These are phyloP conservation scores for Filobasidium floriforme DNA, from an alignment of 768 basidiomycete species.

Conservation along the genomic window DNA sequence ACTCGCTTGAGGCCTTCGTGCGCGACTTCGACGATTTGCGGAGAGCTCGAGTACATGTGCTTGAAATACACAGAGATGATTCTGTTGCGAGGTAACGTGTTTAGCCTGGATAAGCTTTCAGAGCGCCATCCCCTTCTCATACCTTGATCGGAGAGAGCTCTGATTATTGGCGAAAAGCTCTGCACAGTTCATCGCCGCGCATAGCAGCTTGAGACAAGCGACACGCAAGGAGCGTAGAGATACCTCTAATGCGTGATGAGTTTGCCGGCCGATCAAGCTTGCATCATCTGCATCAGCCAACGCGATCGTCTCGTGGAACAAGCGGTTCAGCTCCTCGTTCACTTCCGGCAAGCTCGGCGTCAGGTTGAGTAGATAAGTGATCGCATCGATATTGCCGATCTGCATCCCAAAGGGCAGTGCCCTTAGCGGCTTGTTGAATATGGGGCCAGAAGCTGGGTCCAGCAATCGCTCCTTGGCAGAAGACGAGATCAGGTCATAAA, in stretches of 20 bases:
- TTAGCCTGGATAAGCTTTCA: conserved; percentile 10
- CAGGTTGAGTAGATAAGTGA: conserved; percentile 84
- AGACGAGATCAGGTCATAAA: conserved; percentile 70
- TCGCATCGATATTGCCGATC: conserved; percentile 94
- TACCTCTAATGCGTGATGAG: conserved; percentile 64
- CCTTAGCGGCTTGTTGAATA: conserved; percentile 92
- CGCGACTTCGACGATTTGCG: conserved; percentile 89
- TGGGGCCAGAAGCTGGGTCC: conserved; percentile 51
- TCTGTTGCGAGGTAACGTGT: conserved; percentile 48
- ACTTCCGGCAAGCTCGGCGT: conserved; percentile 83
- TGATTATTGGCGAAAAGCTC: conserved; percentile 80
- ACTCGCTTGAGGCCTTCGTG: conserved; percentile 88
- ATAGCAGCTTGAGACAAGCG: conserved; percentile 84
- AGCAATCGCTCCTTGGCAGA: conserved; percentile 74
- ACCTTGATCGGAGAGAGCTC: conserved; percentile 65
- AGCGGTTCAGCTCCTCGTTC: conserved; percentile 81
- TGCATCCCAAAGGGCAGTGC: conserved; percentile 91
- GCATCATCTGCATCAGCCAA: conserved; percentile 90
- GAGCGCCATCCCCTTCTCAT: conserved; percentile 23
- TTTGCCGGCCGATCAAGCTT: conserved; percentile 67
- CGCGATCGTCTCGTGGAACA: conserved; percentile 87
- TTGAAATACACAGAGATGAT: conserved; percentile 97
- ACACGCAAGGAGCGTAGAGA: conserved; percentile 86
- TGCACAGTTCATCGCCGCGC: conserved; percentile 87
- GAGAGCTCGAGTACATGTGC: conserved; percentile 82